A percentile compares a stretch with the other conserved stretches of the same genome.
phyloP scores from a whole-genome alignment of 495 filamentous ascomycete species.

The Pseudotulostoma volvatum region DNA sequence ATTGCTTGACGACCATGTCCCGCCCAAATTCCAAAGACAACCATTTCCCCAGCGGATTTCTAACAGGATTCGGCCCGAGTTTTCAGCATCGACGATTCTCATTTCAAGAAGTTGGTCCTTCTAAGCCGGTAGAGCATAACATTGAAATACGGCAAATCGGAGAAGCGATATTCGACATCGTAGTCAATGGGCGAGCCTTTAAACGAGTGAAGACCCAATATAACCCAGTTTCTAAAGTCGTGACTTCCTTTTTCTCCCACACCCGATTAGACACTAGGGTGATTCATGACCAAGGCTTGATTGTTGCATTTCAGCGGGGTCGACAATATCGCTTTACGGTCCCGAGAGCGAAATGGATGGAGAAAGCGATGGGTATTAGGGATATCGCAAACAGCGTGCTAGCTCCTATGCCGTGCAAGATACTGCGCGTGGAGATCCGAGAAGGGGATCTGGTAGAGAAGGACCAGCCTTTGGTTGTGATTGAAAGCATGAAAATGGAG shows the following conservation, averaged over 20 bases:
- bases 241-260: slow-evolving; percentile 52
- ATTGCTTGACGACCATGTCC: slow-evolving; percentile 35
- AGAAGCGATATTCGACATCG: slow-evolving; percentile 45
- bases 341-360: slow-evolving; percentile 60
- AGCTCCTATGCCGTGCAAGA: slow-evolving; percentile 91
- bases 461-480: slow-evolving; percentile 79
- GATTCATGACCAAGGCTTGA: slow-evolving; percentile 47
- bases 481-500: slow-evolving; percentile 99
- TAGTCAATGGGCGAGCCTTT: slow-evolving; percentile 37
- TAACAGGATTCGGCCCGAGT: slow-evolving; percentile 36
- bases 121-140: slow-evolving; percentile 27
- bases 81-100: slow-evolving; percentile 39
- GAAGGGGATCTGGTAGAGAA: slow-evolving; percentile 71
- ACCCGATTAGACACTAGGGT: slow-evolving; percentile 69
- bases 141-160: slow-evolving; percentile 52
- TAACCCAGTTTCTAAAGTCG: slow-evolving; percentile 17
- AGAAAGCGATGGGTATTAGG: slow-evolving; percentile 70
- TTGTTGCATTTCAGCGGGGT: slow-evolving; percentile 74
- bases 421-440: slow-evolving; percentile 65
- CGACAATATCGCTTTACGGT: slow-evolving; percentile 54
- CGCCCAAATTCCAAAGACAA: slow-evolving; percentile 4
- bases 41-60: slow-evolving; percentile 13
- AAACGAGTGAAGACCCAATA: slow-evolving; percentile 29
- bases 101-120: slow-evolving; percentile 24
- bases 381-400: slow-evolving; percentile 69